Base-by-base conservation (phyloP, 306 rosid species). In the Quillaja saponaria region DNA sequence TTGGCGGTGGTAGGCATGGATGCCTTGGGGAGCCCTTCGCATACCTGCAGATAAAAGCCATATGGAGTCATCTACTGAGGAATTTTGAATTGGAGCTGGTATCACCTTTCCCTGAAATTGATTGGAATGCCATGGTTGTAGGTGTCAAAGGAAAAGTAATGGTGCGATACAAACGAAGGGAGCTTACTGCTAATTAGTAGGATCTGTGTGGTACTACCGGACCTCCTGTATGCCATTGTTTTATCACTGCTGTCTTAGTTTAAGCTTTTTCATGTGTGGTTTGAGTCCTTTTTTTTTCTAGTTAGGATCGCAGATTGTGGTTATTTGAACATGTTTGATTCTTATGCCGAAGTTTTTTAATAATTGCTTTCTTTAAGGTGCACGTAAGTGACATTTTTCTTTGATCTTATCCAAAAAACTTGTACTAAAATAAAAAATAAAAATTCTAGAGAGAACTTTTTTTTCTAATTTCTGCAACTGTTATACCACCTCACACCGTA, bases 81-180 rank as follows among this genome's bases (percentile, higher is more conserved):
- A 92, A 92, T 64, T 92, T 92, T 55, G 98, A 92, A 55, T 64
- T 92, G 59, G 98, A 92, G 74, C 80, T 86, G 55, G 42, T 84
- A 8, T 92, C 96, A 21, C 95, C 95, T 13, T 92, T 92, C 61
- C 98, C 98, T 3, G 95, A 92, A 78, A 86, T 76, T 9, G 98
- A 88, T 66, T 92, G 96, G 98, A 88, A 92, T 73, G 98, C 98
- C 78, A 92, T 92, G 98, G 96, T 92, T 59, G 98, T 92, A 0
- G 98, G 98, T 42, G 98, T 92, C 52, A 92, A 92, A 62, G 98
- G 96, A 25, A 78, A 86, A 73, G 96, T 86, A 34, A 89, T 92
- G 98, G 96, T 89, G 21, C 87, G 94, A 15, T 92, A 92, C 66
- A 92, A 88, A 80, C 74, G 96, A 11, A 71, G 84, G 81, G 76